Evolutionary conservation across 2,329 filamentous ascomycete species (phyloP).

Genomic region (Aspergillus amoenus): DNA sequence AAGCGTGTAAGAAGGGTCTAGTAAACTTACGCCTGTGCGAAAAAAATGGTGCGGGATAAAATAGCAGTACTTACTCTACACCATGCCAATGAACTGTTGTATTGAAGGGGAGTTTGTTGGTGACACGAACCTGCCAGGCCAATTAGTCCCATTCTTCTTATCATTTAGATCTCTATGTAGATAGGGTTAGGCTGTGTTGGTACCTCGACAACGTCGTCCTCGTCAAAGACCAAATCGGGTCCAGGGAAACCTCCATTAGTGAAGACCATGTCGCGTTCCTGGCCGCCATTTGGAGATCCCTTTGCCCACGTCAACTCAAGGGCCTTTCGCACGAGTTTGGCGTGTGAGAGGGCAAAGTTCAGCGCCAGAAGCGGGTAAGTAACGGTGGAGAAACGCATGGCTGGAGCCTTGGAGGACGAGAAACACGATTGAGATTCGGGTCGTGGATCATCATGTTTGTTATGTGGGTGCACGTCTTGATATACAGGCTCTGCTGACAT

Average conservation of each 20-base stretch:
- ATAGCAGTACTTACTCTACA: conserved; percentile 33
- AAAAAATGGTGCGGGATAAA: no score
- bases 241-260: conserved; percentile 36
- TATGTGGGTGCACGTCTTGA: neutral
- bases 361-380: neutral
- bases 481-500: neutral
- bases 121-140: conserved; percentile 25
- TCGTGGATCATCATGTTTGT: neutral
- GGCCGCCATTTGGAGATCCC: conserved; percentile 34
- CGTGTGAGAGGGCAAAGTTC: neutral
- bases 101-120: conserved; percentile 32
- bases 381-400: neutral
- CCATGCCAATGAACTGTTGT: conserved; percentile 38
- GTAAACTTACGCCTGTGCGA: neutral
- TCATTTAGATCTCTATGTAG: neutral
- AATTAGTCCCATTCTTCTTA: neutral
- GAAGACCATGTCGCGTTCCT: conserved; percentile 31
- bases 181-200: neutral
- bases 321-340: neutral
- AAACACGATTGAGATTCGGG: neutral
- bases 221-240: conserved; percentile 26
- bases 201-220: conserved; percentile 32
- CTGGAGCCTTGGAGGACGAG: neutral
- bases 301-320: conserved; percentile 35
- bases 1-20: neutral